These are phyloP conservation scores for Fusarium nematophilum DNA, from an alignment of 2,329 filamentous ascomycete genomes.

Conservation along the genomic window DNA sequence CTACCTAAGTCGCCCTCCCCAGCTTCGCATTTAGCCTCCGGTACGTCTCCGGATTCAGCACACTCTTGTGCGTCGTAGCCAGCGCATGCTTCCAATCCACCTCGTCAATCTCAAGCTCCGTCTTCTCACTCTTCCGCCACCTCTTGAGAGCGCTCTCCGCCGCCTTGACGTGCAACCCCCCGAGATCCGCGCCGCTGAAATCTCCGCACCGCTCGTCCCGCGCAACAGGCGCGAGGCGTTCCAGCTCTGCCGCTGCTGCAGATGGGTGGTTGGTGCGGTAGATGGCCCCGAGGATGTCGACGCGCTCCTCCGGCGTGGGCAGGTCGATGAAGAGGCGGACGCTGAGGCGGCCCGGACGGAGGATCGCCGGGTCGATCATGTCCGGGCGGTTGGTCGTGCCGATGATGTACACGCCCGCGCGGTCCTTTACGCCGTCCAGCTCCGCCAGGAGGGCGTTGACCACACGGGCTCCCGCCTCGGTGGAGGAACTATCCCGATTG, in stretches of 20 bases:
- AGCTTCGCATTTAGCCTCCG: slow-evolving; percentile 45
- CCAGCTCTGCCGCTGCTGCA: slow-evolving; percentile 57
- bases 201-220: slow-evolving; percentile 74
- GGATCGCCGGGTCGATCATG: slow-evolving; percentile 95
- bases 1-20: slow-evolving; percentile 15
- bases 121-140: slow-evolving; percentile 47
- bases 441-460: slow-evolving; percentile 97
- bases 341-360: slow-evolving; percentile 89
- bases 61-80: slow-evolving; percentile 60
- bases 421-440: slow-evolving; percentile 84
- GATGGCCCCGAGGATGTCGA: slow-evolving; percentile 83
- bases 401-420: slow-evolving; percentile 91
- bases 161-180: slow-evolving; percentile 60
- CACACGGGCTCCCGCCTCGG: slow-evolving; percentile 86
- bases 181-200: slow-evolving; percentile 78
- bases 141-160: slow-evolving; percentile 60
- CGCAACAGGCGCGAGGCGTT: slow-evolving; percentile 72
- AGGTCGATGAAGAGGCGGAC: slow-evolving; percentile 91
- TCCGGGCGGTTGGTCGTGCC: slow-evolving; percentile 95
- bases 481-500: slow-evolving; percentile 79
- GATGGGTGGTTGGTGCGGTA: slow-evolving; percentile 58
- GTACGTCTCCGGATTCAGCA: slow-evolving; percentile 60
- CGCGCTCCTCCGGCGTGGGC: slow-evolving; percentile 80
- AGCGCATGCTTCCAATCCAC: slow-evolving; percentile 67
- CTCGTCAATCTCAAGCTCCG: slow-evolving; percentile 43